These are phyloP conservation scores for Fusarium sp. DNA, from an alignment of 2,329 filamentous ascomycete species.

Conservation along the genomic window DNA sequence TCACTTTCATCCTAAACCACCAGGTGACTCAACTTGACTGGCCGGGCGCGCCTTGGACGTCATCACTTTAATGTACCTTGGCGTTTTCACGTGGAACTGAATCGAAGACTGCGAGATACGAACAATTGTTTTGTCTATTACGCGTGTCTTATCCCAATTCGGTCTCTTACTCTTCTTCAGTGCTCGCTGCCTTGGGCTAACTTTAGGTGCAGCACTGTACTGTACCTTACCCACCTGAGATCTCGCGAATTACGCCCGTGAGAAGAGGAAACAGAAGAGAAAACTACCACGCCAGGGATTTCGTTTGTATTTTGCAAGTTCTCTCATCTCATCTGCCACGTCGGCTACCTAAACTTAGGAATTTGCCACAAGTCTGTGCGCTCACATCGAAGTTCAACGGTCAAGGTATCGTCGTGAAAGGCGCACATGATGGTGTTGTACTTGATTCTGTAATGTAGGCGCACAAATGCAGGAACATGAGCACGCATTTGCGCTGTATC, in stretches of 20 bases:
- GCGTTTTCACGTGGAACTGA: neutral
- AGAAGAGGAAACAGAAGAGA: neutral
- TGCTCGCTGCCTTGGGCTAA: neutral
- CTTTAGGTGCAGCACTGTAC: neutral
- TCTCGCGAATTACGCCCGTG: neutral
- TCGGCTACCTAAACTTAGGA: neutral
- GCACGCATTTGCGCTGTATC: neutral
- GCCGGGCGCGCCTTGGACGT: neutral
- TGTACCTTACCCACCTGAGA: neutral
- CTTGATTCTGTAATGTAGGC: neutral
- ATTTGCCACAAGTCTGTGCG: neutral
- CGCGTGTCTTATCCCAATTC: neutral
- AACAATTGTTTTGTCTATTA: neutral
- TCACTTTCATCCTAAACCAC: neutral
- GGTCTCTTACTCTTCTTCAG: neutral
- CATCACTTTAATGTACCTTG: neutral
- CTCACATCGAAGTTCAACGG: neutral
- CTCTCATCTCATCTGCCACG: neutral
- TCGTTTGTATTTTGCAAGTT: neutral
- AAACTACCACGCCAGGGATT: neutral
- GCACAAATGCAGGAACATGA: neutral
- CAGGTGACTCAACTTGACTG: neutral
- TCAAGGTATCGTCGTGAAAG: neutral
- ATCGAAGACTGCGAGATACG: neutral
- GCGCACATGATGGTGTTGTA: neutral